Conservation (phyloP, 106 monocot species). For the Acorus calamus region DNA sequence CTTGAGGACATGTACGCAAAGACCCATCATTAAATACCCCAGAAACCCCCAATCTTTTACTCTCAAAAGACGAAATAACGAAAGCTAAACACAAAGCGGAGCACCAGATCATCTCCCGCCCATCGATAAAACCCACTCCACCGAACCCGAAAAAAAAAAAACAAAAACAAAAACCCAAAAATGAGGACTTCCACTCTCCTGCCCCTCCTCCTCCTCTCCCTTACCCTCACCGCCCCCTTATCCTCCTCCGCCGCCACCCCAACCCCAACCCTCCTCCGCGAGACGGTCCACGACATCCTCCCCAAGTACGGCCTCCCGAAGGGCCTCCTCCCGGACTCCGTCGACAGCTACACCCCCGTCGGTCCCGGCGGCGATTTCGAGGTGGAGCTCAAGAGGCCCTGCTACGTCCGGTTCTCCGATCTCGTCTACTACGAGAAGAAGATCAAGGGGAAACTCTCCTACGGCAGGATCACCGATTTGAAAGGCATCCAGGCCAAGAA, state of each 20-base stretch:
- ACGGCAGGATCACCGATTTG: constrained; percentile 50
- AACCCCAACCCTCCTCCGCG: background rate
- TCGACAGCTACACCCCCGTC: constrained; percentile 37
- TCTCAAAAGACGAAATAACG: too few relatives aligned
- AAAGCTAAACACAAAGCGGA: too few relatives aligned
- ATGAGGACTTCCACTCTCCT: background rate
- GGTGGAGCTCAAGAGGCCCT: constrained; percentile 33
- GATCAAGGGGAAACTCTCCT: constrained; percentile 45
- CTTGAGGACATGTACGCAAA: too few relatives aligned
- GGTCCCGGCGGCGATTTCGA: constrained; percentile 25
- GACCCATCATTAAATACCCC: too few relatives aligned
- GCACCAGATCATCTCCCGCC: too few relatives aligned
- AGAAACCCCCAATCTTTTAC: too few relatives aligned
- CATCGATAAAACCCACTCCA: too few relatives aligned
- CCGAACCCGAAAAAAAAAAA: too few relatives aligned
- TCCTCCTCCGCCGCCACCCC: background rate
- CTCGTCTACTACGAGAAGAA: constrained; percentile 41
- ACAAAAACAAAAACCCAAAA: too few relatives aligned
- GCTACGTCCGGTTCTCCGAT: constrained; percentile 60
- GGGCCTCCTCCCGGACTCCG: constrained; percentile 64
- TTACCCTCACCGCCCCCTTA: constrained; percentile 3
- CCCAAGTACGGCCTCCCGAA: constrained; percentile 55
- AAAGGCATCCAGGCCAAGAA: constrained; percentile 55
- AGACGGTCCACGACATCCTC: constrained; percentile 57
- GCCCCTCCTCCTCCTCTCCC: background rate